phyloP scores from a whole-genome alignment of 1,284 basidiomycete genomes.

The Veloboletus limbatus region DNA sequence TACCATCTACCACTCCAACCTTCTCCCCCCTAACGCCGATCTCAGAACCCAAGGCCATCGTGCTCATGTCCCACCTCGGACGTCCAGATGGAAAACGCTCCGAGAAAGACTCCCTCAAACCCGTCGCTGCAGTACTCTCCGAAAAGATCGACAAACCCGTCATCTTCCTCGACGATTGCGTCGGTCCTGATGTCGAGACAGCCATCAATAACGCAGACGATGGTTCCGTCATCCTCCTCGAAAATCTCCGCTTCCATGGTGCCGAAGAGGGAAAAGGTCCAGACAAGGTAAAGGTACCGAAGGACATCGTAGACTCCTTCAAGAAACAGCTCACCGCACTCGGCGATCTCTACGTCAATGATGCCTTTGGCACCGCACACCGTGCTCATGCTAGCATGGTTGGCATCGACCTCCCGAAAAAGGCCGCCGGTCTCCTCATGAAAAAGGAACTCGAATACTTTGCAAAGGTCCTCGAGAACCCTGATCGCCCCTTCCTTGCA shows the following conservation, averaged over 20 bases:
- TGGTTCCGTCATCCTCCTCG: slow-evolving; percentile 89
- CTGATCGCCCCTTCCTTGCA: slow-evolving; percentile 95
- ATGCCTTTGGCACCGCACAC: slow-evolving; percentile 98
- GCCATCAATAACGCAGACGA: slow-evolving; percentile 68
- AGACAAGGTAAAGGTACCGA: slow-evolving; percentile 75
- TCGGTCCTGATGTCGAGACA: slow-evolving; percentile 82
- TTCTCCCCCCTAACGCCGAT: not conserved
- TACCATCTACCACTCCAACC: not conserved
- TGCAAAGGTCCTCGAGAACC: slow-evolving; percentile 94
- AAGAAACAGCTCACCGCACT: slow-evolving; percentile 75
- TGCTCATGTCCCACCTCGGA: slow-evolving; percentile 98
- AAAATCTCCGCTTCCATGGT: slow-evolving; percentile 98
- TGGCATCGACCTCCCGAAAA: slow-evolving; percentile 89
- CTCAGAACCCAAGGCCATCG: slow-evolving; percentile 80
- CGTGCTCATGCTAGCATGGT: slow-evolving; percentile 99
- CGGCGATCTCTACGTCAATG: slow-evolving; percentile 97
- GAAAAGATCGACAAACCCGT: slow-evolving; percentile 52
- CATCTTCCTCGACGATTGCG: slow-evolving; percentile 84
- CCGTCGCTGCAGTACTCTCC: slow-evolving; percentile 70
- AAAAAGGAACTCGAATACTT: slow-evolving; percentile 99
- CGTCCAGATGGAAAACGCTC: slow-evolving; percentile 93
- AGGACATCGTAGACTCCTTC: slow-evolving; percentile 61
- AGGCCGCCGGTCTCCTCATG: slow-evolving; percentile 95
- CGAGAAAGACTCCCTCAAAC: slow-evolving; percentile 89
- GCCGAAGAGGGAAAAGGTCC: slow-evolving; percentile 99